phyloP scores from a whole-genome alignment of 345 rosid species.

The Murraya koenigii region DNA sequence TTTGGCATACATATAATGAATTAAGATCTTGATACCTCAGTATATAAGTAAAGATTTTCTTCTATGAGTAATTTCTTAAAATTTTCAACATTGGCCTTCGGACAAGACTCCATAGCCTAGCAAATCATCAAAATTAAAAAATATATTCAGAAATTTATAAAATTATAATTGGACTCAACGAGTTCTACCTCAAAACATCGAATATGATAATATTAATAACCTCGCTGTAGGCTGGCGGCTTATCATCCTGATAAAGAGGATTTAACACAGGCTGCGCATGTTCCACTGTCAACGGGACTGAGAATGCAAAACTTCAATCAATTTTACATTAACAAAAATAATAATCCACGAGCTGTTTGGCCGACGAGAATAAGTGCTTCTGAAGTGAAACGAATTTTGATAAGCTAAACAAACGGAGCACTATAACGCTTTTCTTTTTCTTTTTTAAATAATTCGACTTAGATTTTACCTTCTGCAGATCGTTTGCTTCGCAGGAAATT shows the following conservation, averaged over 20 bases:
- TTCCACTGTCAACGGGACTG: slow-evolving; percentile 58
- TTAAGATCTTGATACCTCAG: slow-evolving; percentile 51
- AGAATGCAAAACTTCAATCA: background rate
- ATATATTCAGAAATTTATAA: too few species aligned
- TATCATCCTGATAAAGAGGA: slow-evolving; percentile 55
- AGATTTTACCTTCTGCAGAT: slow-evolving; percentile 38
- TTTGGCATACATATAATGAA: background rate
- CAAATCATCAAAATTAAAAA: background rate
- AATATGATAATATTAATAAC: slow-evolving; percentile 19
- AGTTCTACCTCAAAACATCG: background rate
- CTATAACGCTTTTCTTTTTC: too few species aligned
- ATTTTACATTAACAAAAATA: background rate
- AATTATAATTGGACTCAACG: background rate
- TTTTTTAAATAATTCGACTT: background rate
- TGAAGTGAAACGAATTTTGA: background rate
- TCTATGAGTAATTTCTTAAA: slow-evolving; percentile 58
- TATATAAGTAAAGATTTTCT: slow-evolving; percentile 63
- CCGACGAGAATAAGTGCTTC: background rate
- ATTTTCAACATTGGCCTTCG: slow-evolving; percentile 44
- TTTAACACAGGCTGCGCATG: slow-evolving; percentile 47
- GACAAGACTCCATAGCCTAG: slow-evolving; percentile 79
- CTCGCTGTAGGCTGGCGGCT: slow-evolving; percentile 43
- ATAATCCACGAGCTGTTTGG: background rate
- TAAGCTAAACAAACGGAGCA: background rate
- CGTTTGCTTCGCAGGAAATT: slow-evolving; percentile 49